Conservation (phyloP, 345 rosid genomes). For the Eucalyptus pauciflora region DNA sequence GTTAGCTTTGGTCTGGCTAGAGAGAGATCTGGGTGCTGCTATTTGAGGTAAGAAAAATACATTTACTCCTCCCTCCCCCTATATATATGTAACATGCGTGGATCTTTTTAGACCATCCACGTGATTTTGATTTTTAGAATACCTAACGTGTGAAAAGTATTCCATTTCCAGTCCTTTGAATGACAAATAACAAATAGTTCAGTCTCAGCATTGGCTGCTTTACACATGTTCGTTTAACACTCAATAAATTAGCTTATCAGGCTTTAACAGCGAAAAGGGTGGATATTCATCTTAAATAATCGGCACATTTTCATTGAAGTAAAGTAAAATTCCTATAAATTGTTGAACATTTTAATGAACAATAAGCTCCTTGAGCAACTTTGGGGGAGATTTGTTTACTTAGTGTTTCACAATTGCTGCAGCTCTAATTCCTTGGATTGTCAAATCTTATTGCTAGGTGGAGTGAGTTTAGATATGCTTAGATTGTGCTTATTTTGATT, state of each 20-base stretch:
- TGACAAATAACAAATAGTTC: background rate
- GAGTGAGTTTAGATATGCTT: background rate
- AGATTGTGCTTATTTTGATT: background rate
- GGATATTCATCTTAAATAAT: background rate
- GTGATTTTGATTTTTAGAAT: background rate
- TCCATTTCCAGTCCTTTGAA: background rate
- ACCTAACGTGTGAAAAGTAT: background rate
- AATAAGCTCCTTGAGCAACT: background rate
- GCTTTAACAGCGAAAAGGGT: background rate
- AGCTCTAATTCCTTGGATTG: background rate
- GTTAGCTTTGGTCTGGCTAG: slow-evolving; percentile 92
- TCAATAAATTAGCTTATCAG: background rate
- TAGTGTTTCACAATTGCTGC: background rate
- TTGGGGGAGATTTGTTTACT: background rate
- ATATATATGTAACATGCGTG: background rate
- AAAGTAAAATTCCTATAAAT: background rate
- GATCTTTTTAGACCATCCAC: background rate
- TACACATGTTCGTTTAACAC: background rate
- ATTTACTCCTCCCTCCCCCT: background rate
- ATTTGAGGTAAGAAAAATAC: slow-evolving; percentile 43
- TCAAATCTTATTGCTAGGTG: background rate
- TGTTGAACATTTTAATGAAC: background rate
- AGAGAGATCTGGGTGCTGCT: slow-evolving; percentile 89
- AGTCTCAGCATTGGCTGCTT: background rate
- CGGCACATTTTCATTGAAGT: background rate